Percentiles rank a stretch among this genome's conserved stretches.
Conservation (phyloP, 1,284 basidiomycete species). For the Hypsizygus ulmarius region DNA sequence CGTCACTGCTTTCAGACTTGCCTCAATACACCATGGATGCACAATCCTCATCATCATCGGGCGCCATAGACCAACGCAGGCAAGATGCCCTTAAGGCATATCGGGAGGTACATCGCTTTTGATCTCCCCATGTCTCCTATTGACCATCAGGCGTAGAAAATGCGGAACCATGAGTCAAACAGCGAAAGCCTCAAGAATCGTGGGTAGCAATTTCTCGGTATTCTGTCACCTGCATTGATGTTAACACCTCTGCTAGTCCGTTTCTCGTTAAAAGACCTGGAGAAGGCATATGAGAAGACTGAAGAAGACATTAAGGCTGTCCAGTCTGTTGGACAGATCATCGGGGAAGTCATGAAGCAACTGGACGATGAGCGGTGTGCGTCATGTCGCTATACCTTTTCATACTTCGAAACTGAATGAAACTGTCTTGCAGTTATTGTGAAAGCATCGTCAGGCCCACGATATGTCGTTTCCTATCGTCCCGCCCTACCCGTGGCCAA, state of each 20-base stretch:
- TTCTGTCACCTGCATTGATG: neutral
- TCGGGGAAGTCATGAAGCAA: conserved; percentile 99
- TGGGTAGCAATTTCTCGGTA: conserved; percentile 38
- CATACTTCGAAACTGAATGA: conserved; percentile 1
- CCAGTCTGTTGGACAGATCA: conserved; percentile 98
- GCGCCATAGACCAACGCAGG: conserved; percentile 57
- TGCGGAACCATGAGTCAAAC: conserved; percentile 81
- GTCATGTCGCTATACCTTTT: conserved; percentile 29
- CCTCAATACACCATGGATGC: conserved; percentile 41
- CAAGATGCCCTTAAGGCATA: conserved; percentile 66
- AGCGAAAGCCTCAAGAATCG: conserved; percentile 85
- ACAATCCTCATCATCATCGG: conserved; percentile 55
- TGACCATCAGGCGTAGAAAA: conserved; percentile 63
- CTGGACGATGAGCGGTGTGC: conserved; percentile 96
- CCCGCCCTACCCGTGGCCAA: conserved; percentile 90
- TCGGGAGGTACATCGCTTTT: conserved; percentile 48
- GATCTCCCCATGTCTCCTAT: neutral
- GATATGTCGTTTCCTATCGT: conserved; percentile 98
- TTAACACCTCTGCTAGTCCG: conserved; percentile 48
- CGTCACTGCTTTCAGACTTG: conserved; percentile 28
- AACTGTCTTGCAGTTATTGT: conserved; percentile 77
- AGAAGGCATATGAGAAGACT: conserved; percentile 91
- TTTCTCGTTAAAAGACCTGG: conserved; percentile 83
- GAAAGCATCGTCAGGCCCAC: conserved; percentile 96
- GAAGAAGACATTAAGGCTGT: conserved; percentile 99